Conservation (phyloP, 352 stramenopile species). For the Phytophthora constricta region DNA sequence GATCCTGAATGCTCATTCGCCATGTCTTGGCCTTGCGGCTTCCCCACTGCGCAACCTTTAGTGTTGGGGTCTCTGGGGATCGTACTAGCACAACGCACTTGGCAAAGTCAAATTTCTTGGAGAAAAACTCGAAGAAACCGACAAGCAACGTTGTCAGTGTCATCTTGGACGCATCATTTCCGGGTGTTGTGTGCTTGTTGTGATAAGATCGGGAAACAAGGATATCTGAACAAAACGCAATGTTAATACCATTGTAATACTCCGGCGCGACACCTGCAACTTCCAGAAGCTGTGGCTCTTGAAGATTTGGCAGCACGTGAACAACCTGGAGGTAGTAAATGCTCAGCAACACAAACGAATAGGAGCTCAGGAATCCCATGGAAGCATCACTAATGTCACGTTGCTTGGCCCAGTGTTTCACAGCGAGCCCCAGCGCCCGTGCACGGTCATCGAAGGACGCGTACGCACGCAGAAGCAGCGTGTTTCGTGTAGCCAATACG, state of each 20-base stretch:
- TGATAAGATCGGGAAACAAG: slow-evolving; percentile 54
- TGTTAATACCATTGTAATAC: slow-evolving; percentile 65
- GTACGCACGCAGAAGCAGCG: slow-evolving; percentile 80
- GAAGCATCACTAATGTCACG: slow-evolving; percentile 96
- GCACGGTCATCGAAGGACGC: slow-evolving; percentile 76
- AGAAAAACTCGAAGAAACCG: slow-evolving; percentile 97
- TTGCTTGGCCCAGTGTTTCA: slow-evolving; percentile 99
- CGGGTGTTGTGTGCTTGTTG: slow-evolving; percentile 11
- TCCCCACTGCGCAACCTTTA: slow-evolving; percentile 59
- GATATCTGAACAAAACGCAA: slow-evolving; percentile 71
- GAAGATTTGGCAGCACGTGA: slow-evolving; percentile 95
- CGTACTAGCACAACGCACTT: slow-evolving; percentile 94
- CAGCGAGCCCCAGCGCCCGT: slow-evolving; percentile 91
- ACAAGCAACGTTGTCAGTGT: slow-evolving; percentile 87
- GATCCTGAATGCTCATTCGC: slow-evolving; percentile 89
- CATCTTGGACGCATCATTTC: neutral
- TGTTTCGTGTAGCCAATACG: slow-evolving; percentile 82
- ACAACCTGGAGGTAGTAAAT: slow-evolving; percentile 96
- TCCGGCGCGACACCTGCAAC: slow-evolving; percentile 38
- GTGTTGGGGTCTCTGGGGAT: slow-evolving; percentile 36
- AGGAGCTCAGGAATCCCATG: slow-evolving; percentile 96
- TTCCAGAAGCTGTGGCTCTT: slow-evolving; percentile 71
- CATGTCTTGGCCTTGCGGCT: slow-evolving; percentile 64
- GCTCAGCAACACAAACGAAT: slow-evolving; percentile 98
- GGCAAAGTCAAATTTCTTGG: slow-evolving; percentile 96